Evolutionary conservation across 1,284 basidiomycete species (phyloP).

Genomic region (Marasmius fiardii): DNA sequence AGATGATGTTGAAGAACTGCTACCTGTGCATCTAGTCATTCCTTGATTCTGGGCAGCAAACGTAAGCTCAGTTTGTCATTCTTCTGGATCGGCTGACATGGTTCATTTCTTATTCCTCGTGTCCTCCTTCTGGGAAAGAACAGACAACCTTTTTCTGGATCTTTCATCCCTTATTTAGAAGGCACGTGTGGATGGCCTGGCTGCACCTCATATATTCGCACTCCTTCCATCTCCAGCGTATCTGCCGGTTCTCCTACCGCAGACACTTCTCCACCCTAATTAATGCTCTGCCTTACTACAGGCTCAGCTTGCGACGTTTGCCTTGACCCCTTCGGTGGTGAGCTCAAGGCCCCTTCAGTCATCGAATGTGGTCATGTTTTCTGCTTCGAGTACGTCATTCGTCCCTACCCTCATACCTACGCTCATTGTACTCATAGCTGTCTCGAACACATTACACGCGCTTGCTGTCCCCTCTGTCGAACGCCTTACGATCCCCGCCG

Average conservation of each 20-base stretch:
- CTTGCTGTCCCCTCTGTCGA: constrained; percentile 57
- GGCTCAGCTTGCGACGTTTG: constrained; percentile 53
- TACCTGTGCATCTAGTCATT: no score
- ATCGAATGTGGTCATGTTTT: constrained; percentile 53
- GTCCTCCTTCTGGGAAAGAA: constrained; percentile 7
- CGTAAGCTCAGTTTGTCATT: constrained; percentile 21
- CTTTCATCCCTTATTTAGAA: constrained; percentile 7
- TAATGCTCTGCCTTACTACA: constrained; percentile 46
- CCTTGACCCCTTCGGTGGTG: constrained; percentile 40
- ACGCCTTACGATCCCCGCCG: constrained; percentile 32
- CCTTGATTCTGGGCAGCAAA: constrained; percentile 5
- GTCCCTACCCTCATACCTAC: constrained; percentile 3
- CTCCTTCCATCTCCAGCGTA: constrained; percentile 7
- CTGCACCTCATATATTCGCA: constrained; percentile 15
- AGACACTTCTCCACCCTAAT: constrained; percentile 19
- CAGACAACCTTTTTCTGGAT: constrained; percentile 8
- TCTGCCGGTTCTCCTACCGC: constrained; percentile 17
- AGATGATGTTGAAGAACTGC: no score
- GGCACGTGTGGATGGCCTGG: constrained; percentile 19
- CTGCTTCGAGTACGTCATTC: constrained; percentile 38
- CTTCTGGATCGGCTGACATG: constrained; percentile 22
- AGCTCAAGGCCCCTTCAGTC: constrained; percentile 40
- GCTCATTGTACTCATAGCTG: constrained; percentile 27
- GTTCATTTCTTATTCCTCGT: constrained; percentile 27
- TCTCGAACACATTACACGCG: constrained; percentile 40